Conservation (phyloP, 2,329 filamentous ascomycete species). For the Eutypella sp. region DNA sequence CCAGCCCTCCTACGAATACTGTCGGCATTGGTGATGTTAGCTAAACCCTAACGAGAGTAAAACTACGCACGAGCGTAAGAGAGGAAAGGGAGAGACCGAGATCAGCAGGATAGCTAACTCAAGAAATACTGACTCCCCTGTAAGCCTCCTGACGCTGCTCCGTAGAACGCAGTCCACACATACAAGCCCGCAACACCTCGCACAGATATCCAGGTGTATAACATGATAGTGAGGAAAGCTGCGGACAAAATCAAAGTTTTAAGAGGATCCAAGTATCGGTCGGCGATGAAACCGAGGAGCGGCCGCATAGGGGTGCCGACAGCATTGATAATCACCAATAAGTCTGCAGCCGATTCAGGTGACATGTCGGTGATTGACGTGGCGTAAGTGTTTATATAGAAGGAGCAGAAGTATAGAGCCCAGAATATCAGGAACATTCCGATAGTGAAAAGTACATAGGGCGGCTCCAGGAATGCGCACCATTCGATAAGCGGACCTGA, state of each 20-base stretch:
- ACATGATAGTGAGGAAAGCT: slow-evolving; percentile 22
- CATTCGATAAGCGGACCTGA: slow-evolving; percentile 39
- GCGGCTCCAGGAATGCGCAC: slow-evolving; percentile 36
- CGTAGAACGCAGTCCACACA: slow-evolving; percentile 10
- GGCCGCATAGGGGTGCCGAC: slow-evolving; percentile 41
- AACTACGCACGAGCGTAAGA: neutral
- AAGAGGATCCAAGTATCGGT: slow-evolving; percentile 36
- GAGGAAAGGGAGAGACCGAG: neutral
- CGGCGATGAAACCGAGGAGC: slow-evolving; percentile 39
- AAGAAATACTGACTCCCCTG: slow-evolving; percentile 2
- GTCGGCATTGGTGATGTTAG: neutral
- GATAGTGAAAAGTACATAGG: slow-evolving; percentile 40
- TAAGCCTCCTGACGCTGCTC: slow-evolving; percentile 9
- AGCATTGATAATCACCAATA: slow-evolving; percentile 46
- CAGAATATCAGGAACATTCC: slow-evolving; percentile 32
- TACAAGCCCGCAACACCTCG: slow-evolving; percentile 3
- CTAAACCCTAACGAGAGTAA: neutral
- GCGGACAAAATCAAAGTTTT: slow-evolving; percentile 38
- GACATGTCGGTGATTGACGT: slow-evolving; percentile 2
- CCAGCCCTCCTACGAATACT: slow-evolving; percentile 7
- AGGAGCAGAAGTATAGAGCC: slow-evolving; percentile 15
- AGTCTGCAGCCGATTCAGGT: slow-evolving; percentile 28
- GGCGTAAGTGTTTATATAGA: slow-evolving; percentile 14
- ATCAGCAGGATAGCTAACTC: neutral
- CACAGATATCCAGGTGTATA: slow-evolving; percentile 43